These are phyloP conservation scores for Fusarium citri DNA, from an alignment of 2,329 filamentous ascomycete species.

Conservation along the genomic window DNA sequence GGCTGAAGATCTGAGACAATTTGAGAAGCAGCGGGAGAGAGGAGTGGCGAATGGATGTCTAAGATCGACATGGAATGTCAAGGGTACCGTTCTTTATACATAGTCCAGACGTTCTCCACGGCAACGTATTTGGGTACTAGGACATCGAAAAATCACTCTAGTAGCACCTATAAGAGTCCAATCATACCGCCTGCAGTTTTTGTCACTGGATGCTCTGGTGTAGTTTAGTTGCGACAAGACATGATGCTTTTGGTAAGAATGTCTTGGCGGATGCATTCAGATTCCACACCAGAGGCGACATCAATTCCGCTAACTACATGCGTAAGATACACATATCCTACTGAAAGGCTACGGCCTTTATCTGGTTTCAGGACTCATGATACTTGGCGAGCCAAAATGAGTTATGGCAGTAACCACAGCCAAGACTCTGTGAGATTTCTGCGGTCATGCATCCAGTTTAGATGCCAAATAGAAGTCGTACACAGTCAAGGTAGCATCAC, in stretches of 20 bases:
- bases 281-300: not conserved
- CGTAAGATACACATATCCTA: not conserved
- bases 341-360: not conserved
- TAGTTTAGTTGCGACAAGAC: no score
- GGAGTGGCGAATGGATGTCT: not conserved
- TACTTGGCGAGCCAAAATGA: not conserved
- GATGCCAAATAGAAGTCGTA: no score
- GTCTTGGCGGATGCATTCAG: not conserved
- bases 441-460: no score
- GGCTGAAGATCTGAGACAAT: not conserved
- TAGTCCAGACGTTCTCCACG: no score
- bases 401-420: not conserved
- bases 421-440: no score
- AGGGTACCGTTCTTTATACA: not conserved
- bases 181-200: no score
- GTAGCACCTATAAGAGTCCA: no score
- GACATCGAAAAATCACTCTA: no score
- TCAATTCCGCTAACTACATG: not conserved
- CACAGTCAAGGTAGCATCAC: no score
- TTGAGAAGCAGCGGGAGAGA: no score
- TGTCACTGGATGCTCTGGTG: no score
- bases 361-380: not conserved
- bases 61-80: not conserved
- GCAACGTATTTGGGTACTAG: no score
- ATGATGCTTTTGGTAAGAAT: not conserved